These are phyloP conservation scores for Aspergillus fumigatiaffinis DNA, from an alignment of 2,329 filamentous ascomycete species.

Conservation along the genomic window DNA sequence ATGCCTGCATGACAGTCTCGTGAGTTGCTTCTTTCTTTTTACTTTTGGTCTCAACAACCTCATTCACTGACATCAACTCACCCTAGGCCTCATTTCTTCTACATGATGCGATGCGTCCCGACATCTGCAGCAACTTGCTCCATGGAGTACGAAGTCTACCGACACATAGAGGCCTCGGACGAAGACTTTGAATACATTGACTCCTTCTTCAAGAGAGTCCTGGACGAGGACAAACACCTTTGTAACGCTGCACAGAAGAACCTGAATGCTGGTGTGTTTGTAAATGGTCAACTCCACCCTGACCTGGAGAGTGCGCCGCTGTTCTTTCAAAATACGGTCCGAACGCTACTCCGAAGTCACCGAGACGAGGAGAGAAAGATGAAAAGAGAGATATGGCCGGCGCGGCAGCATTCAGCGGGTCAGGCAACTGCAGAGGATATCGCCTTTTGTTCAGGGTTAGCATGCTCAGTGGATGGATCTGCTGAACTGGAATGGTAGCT, in stretches of 20 bases:
- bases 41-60: not conserved
- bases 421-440: not conserved
- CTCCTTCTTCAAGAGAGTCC: constrained; percentile 59
- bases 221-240: constrained; percentile 60
- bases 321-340: not conserved
- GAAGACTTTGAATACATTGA: constrained; percentile 56
- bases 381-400: not conserved
- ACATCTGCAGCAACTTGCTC: constrained; percentile 47
- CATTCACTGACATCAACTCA: not conserved
- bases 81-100: constrained; percentile 52
- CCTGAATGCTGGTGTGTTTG: constrained; percentile 56
- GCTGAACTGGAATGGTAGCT: not conserved
- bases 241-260: constrained; percentile 58
- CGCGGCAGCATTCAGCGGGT: not conserved
- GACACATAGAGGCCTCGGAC: constrained; percentile 55
- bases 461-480: not conserved
- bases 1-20: constrained; percentile 29
- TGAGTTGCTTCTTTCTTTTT: constrained; percentile 14
- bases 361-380: not conserved
- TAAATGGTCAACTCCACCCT: constrained; percentile 61
- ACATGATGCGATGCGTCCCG: constrained; percentile 60
- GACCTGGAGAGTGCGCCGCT: constrained; percentile 45
- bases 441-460: not conserved
- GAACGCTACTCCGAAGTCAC: not conserved
- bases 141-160: constrained; percentile 61